Evolutionary conservation across 2,329 filamentous ascomycete genomes (phyloP).

Genomic region (Ramichloridium luteum): DNA sequence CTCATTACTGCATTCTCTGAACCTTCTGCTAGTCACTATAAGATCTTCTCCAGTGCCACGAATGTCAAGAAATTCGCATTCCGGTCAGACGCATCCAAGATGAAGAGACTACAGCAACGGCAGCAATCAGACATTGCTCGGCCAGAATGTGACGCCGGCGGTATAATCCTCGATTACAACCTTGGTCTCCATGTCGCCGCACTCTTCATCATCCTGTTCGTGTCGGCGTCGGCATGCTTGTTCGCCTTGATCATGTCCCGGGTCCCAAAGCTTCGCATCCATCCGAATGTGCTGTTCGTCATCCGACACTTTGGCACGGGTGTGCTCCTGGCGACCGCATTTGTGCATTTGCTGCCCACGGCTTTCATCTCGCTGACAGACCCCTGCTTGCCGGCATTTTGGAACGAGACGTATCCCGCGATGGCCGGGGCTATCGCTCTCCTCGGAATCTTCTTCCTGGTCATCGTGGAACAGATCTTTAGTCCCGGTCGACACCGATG

Average conservation of each 20-base stretch:
- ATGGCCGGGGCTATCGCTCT: slow-evolving; percentile 71
- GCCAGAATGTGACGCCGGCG: too few relatives aligned
- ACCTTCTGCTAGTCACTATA: too few relatives aligned
- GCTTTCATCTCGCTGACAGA: slow-evolving; percentile 47
- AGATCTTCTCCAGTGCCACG: too few relatives aligned
- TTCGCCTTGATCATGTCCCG: slow-evolving; percentile 48
- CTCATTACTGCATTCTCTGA: too few relatives aligned
- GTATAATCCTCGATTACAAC: too few relatives aligned
- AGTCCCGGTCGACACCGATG: slow-evolving; percentile 12
- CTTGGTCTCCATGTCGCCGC: slow-evolving; percentile 43
- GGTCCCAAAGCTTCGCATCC: slow-evolving; percentile 45
- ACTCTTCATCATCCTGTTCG: slow-evolving; percentile 39
- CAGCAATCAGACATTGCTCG: too few relatives aligned
- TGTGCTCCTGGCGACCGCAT: slow-evolving; percentile 42
- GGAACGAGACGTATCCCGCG: slow-evolving; percentile 61
- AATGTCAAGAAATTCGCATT: too few relatives aligned
- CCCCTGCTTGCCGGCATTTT: slow-evolving; percentile 59
- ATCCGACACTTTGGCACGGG: slow-evolving; percentile 46
- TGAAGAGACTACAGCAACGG: too few relatives aligned
- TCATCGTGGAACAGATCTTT: slow-evolving; percentile 41
- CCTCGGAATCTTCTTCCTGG: slow-evolving; percentile 30
- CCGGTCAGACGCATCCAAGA: too few relatives aligned
- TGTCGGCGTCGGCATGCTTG: slow-evolving; percentile 45
- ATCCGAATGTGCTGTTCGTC: slow-evolving; percentile 43
- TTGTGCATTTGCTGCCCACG: slow-evolving; percentile 46